Base-by-base conservation (phyloP, 257 asterid species). In the Nicotiana knightiana region DNA sequence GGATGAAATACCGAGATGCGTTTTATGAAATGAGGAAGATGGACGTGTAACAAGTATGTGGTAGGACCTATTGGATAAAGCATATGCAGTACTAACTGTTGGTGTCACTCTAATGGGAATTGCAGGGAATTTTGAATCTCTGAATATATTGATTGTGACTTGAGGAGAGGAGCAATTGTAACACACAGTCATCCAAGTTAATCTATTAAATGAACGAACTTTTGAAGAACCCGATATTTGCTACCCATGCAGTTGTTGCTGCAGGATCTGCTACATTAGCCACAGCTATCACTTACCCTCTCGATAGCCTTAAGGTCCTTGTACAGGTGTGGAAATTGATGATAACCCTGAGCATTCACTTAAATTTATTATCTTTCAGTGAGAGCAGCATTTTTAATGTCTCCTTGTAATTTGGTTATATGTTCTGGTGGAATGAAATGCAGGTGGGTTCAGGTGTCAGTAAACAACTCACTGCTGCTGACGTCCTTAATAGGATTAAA, bases 251-350 rank as follows among this genome's bases (percentile, higher is more conserved):
- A 28, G 87, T 88, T 24, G 97, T 94, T 28, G 97, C 95, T 6
- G 87, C 92, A 21, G 94, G 90, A 28, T 90, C 99, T 37, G 97
- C 87, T 65, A 85, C 89, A 32, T 77, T 94, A 24, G 93, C 90
- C 80, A 88, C 96, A 16, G 89, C 89, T 84, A 81, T 90, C 35
- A 91, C 92, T 2, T 93, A 89, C 82, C 99, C 99, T 18, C 93
- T 94, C 46, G 98, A 96, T 86, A 93, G 97, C 80, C 89, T 96
- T 81, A 94, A 93, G 91, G 90, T 87, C 83, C 88, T 94, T 85
- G 51, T 86, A 35, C 98, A 96, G 99, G 99, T 95, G 62, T 35
- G 70, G 57, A 33, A 39, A 33, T 57, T 77, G 63, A 26, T 48
- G 39, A 46, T 26, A 48, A 48, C 39, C 9, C n/a, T 48, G 62